phyloP scores from a whole-genome alignment of 208 protist species.

The Trypanosoma mega region DNA sequence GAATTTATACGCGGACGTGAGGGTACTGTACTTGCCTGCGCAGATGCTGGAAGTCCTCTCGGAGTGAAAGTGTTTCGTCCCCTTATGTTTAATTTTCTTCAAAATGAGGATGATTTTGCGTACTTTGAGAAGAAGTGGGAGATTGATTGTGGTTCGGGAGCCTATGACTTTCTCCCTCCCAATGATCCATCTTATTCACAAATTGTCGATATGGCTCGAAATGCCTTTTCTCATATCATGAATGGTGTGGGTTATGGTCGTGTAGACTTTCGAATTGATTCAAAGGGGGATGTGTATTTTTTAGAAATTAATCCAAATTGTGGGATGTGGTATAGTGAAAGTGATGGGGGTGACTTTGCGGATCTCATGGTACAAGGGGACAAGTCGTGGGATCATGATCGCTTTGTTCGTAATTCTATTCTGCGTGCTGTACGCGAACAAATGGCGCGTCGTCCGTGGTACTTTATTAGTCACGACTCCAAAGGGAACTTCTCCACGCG shows the following conservation, averaged over 20 bases:
- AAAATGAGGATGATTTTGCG: slow-evolving; percentile 77
- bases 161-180: slow-evolving; percentile 61
- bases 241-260: slow-evolving; percentile 86
- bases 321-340: slow-evolving; percentile 86
- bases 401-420: slow-evolving; percentile 67
- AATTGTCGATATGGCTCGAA: slow-evolving; percentile 77
- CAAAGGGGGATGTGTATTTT: slow-evolving; percentile 69
- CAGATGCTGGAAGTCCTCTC: slow-evolving; percentile 60
- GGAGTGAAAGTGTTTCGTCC: slow-evolving; percentile 85
- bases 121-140: slow-evolving; percentile 91
- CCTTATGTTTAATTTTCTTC: slow-evolving; percentile 83
- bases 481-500: slow-evolving; percentile 74
- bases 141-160: slow-evolving; percentile 62
- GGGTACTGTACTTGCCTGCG: slow-evolving; percentile 80
- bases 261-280: slow-evolving; percentile 87
- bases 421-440: slow-evolving; percentile 59
- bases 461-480: slow-evolving; percentile 83
- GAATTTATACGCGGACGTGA: slow-evolving; percentile 87
- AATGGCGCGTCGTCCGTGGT: slow-evolving; percentile 73
- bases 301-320: slow-evolving; percentile 92
- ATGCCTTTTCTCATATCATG: slow-evolving; percentile 82
- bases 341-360: slow-evolving; percentile 84
- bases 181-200: slow-evolving; percentile 70
- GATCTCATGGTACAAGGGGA: slow-evolving; percentile 83
- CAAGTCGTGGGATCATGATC: slow-evolving; percentile 78